Percentiles rank a stretch among this genome's conserved stretches.
Conservation (phyloP, 1,284 basidiomycete genomes). For the Heliocybe sulcata region DNA sequence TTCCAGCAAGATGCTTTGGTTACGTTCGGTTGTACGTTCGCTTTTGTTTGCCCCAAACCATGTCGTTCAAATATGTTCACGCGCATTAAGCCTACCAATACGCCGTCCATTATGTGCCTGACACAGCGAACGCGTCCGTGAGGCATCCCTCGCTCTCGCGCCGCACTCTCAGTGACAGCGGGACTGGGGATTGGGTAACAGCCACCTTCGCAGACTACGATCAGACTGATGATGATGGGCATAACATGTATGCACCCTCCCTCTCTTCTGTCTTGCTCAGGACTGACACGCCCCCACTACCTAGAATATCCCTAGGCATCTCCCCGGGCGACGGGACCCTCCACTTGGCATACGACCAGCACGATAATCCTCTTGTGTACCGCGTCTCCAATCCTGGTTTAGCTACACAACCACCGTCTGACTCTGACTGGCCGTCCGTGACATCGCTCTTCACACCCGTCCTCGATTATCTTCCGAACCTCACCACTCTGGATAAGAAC, state of each 20-base stretch:
- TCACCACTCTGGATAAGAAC: conserved; percentile 26
- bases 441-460: conserved; percentile 19
- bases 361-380: conserved; percentile 33
- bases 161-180: conserved; percentile 14
- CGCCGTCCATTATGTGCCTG: conserved; percentile 27
- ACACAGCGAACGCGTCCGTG: conserved; percentile 23
- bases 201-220: conserved; percentile 31
- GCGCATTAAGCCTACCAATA: conserved; percentile 30
- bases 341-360: conserved; percentile 35
- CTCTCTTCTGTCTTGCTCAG: neutral
- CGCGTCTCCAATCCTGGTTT: conserved; percentile 26
- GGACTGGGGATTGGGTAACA: conserved; percentile 23
- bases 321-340: conserved; percentile 32
- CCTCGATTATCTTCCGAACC: conserved; percentile 27
- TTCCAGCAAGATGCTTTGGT: conserved; percentile 35
- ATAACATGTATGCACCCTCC: conserved; percentile 24
- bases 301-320: conserved; percentile 33
- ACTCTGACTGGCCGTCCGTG: conserved; percentile 4
- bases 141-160: conserved; percentile 27
- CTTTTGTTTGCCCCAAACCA: neutral
- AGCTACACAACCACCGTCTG: conserved; percentile 20
- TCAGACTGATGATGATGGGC: conserved; percentile 35
- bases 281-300: neutral
- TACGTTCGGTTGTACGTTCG: conserved; percentile 25
- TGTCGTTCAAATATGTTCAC: no score